A percentile compares a stretch with the other conserved stretches of the same genome.
Evolutionary conservation across 371 early-diverging fungal species (phyloP).

Genomic region (Phascolomyces articulosus): DNA sequence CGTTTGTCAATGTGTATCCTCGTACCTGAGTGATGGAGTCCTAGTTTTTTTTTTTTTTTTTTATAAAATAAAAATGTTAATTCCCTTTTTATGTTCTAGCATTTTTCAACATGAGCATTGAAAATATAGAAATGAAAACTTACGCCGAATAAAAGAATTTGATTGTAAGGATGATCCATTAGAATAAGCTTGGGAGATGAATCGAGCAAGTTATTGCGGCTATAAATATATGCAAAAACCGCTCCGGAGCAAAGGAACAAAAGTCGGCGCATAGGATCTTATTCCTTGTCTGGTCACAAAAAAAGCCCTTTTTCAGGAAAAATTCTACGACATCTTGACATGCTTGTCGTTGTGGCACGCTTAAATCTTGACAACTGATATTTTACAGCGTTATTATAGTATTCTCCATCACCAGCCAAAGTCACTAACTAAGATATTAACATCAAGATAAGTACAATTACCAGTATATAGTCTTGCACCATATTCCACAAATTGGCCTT

Average conservation of each 20-base stretch:
- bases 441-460: no score
- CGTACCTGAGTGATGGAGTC: slow-evolving; percentile 79
- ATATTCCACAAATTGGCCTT: no score
- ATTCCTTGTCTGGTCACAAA: no score
- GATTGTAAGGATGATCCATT: slow-evolving; percentile 28
- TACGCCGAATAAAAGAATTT: slow-evolving; percentile 28
- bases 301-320: no score
- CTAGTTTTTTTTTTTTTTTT: no score
- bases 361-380: no score
- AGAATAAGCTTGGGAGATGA: background rate
- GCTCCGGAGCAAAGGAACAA: background rate
- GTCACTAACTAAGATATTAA: no score
- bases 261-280: background rate
- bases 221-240: background rate
- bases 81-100: background rate
- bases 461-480: no score
- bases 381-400: no score
- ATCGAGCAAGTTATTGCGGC: background rate
- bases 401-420: no score
- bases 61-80: slow-evolving; percentile 5
- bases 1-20: background rate
- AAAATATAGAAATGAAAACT: background rate
- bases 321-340: no score
- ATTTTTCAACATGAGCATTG: background rate
- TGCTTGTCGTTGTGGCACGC: no score